Percentiles rank a stretch among this genome's conserved stretches.
These are phyloP conservation scores for Sporothrix schenckii DNA, from an alignment of 2,329 filamentous ascomycete genomes.

Conservation along the genomic window DNA sequence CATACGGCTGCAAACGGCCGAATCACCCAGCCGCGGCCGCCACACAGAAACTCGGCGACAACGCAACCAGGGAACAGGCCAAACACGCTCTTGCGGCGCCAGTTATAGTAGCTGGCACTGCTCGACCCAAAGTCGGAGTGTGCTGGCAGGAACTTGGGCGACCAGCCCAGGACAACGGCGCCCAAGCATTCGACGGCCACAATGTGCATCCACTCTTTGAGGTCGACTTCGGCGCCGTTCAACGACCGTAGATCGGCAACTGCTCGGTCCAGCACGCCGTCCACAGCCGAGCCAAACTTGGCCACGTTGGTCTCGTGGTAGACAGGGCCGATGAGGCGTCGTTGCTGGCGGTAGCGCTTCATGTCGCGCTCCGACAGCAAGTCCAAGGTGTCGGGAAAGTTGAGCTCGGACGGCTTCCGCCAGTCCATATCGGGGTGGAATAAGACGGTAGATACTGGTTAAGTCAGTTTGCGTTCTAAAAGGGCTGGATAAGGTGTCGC, in stretches of 20 bases:
- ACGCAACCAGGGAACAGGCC: slow-evolving; percentile 53
- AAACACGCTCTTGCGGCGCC: slow-evolving; percentile 57
- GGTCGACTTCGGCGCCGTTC: slow-evolving; percentile 48
- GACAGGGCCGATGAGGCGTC: slow-evolving; percentile 53
- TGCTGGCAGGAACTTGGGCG: slow-evolving; percentile 51
- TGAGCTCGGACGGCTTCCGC: slow-evolving; percentile 41
- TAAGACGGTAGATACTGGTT: slow-evolving; percentile 51
- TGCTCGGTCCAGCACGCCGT: slow-evolving; percentile 46
- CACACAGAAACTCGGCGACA: slow-evolving; percentile 47
- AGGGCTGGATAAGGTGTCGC: no score
- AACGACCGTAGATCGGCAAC: slow-evolving; percentile 46
- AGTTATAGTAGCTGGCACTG: slow-evolving; percentile 53
- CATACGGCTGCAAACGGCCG: slow-evolving; percentile 50
- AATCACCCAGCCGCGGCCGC: slow-evolving; percentile 42
- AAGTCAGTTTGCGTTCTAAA: neutral
- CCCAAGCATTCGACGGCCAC: slow-evolving; percentile 56
- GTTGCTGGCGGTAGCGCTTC: slow-evolving; percentile 53
- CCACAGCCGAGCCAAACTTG: slow-evolving; percentile 49
- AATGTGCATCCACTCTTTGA: slow-evolving; percentile 62
- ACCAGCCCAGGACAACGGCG: slow-evolving; percentile 56
- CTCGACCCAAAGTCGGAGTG: slow-evolving; percentile 53
- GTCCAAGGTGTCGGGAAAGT: slow-evolving; percentile 52
- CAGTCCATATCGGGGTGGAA: slow-evolving; percentile 50
- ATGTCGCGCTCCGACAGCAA: slow-evolving; percentile 54
- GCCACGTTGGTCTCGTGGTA: slow-evolving; percentile 51